phyloP scores from a whole-genome alignment of 2,329 filamentous ascomycete genomes.

The Achaetomium macrosporum region DNA sequence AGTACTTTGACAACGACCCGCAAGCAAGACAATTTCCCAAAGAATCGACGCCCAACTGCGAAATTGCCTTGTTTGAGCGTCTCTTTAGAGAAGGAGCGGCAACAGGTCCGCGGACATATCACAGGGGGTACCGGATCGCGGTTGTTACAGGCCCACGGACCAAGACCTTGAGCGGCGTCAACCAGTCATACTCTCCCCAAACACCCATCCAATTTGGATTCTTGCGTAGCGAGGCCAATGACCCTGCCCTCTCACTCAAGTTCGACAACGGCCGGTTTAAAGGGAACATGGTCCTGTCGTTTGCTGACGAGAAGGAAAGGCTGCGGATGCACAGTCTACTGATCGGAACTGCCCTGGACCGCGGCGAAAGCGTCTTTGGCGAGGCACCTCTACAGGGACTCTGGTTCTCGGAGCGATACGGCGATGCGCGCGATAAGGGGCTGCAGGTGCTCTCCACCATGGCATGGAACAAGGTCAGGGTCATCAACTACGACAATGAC shows the following conservation, averaged over 20 bases:
- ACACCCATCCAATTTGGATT: conserved; percentile 73
- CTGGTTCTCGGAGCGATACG: conserved; percentile 51
- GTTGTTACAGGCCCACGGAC: conserved; percentile 72
- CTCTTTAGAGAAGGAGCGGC: conserved; percentile 63
- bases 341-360: conserved; percentile 62
- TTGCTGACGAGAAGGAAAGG: conserved; percentile 66
- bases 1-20: conserved; percentile 72
- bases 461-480: conserved; percentile 60
- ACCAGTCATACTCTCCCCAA: conserved; percentile 60
- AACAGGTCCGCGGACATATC: conserved; percentile 63
- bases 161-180: conserved; percentile 71
- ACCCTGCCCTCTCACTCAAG: conserved; percentile 64
- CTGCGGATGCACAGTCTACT: conserved; percentile 66
- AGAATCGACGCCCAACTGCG: conserved; percentile 66
- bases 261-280: conserved; percentile 60
- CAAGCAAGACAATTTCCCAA: conserved; percentile 67
- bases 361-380: conserved; percentile 63
- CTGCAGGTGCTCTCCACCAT: conserved; percentile 46
- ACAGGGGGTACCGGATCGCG: conserved; percentile 73
- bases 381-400: conserved; percentile 63
- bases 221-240: conserved; percentile 63
- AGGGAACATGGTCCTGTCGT: conserved; percentile 71
- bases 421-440: conserved; percentile 39
- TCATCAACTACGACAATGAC: conserved; percentile 67
- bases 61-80: conserved; percentile 70